Evolutionary conservation across 768 basidiomycete genomes (phyloP).

Genomic region (Suillus variegatus): DNA sequence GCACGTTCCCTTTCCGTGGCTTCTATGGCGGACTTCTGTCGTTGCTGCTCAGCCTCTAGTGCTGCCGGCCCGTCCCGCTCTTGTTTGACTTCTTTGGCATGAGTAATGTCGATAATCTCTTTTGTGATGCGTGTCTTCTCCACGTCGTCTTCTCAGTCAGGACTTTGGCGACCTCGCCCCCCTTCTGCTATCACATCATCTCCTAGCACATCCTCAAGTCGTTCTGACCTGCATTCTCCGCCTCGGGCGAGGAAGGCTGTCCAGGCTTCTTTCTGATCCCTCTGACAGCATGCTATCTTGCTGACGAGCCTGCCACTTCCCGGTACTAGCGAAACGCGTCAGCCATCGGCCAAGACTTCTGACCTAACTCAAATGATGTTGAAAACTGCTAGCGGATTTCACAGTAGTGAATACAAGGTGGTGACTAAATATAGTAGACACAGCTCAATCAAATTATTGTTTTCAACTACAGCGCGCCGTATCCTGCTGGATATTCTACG

Average conservation of each 20-base stretch:
- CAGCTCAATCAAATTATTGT: too few relatives aligned
- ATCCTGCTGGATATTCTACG: too few relatives aligned
- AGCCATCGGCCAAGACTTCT: too few relatives aligned
- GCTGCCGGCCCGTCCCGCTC: constrained; percentile 32
- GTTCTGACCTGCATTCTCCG: constrained; percentile 28
- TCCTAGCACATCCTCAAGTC: constrained; percentile 28
- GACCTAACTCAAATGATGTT: too few relatives aligned
- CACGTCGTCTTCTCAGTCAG: constrained; percentile 25
- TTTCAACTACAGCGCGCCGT: too few relatives aligned
- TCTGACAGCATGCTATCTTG: too few relatives aligned
- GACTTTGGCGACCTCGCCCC: constrained; percentile 13
- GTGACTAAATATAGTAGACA: too few relatives aligned
- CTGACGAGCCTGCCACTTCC: too few relatives aligned
- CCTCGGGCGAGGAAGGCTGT: constrained; percentile 33
- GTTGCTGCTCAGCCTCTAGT: constrained; percentile 30
- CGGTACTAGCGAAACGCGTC: too few relatives aligned
- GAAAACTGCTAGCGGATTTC: too few relatives aligned
- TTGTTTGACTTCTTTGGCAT: constrained; percentile 24
- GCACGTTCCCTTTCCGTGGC: constrained; percentile 27
- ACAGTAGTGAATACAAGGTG: too few relatives aligned
- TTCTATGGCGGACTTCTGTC: constrained; percentile 22
- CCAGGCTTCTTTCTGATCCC: too few relatives aligned
- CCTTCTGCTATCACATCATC: constrained; percentile 25
- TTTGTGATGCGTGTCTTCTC: constrained; percentile 23
- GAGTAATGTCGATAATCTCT: constrained; percentile 22